These are phyloP conservation scores for Pestalotiopsis fici DNA, from an alignment of 2,329 filamentous ascomycete species.

Conservation along the genomic window DNA sequence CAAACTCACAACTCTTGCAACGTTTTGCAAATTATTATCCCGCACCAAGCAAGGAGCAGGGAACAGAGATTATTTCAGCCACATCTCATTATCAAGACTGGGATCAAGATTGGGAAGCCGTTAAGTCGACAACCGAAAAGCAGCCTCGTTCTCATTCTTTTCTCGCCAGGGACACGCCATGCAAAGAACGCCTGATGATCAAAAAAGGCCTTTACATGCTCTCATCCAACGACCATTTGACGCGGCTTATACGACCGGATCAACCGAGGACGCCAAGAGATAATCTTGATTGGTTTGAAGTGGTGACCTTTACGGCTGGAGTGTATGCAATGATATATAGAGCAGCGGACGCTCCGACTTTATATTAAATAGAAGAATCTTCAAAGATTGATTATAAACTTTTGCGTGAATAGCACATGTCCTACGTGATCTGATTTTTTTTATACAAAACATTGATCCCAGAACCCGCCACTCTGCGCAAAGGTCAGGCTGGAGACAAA, in stretches of 20 bases:
- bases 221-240: background rate
- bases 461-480: conserved; percentile 70
- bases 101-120: too few relatives aligned
- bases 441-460: conserved; percentile 63
- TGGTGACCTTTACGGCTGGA: background rate
- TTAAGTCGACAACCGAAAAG: too few relatives aligned
- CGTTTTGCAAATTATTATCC: too few relatives aligned
- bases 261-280: too few relatives aligned
- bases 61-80: too few relatives aligned
- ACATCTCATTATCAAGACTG: too few relatives aligned
- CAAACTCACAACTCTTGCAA: too few relatives aligned
- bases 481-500: conserved; percentile 79
- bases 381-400: background rate
- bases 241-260: too few relatives aligned
- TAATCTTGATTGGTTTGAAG: background rate
- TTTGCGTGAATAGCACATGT: background rate
- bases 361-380: background rate
- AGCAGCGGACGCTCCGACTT: background rate
- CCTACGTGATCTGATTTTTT: background rate
- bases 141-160: background rate
- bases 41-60: too few relatives aligned
- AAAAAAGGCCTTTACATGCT: background rate
- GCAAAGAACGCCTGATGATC: background rate
- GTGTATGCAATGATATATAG: background rate
- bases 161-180: background rate